Evolutionary conservation across 345 rosid genomes (phyloP).

Genomic region (Nephelium lappaceum): DNA sequence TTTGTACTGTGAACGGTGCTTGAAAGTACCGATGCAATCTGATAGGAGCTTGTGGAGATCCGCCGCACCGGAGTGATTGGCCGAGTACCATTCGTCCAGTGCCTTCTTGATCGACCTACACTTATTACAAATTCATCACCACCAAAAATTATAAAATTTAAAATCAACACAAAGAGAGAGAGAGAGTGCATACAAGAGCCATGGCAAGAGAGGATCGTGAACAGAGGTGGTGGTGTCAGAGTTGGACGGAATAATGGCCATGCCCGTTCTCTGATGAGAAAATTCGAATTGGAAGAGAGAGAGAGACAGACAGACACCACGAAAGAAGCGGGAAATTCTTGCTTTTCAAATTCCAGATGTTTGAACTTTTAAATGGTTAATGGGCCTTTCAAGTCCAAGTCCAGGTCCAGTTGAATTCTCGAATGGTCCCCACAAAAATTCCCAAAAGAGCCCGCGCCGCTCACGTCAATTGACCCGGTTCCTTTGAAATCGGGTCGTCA

Average conservation of each 20-base stretch:
- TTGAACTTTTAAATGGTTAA: neutral
- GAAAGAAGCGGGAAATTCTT: constrained; percentile 19
- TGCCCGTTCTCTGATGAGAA: constrained; percentile 19
- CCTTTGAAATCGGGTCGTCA: neutral
- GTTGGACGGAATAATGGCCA: constrained; percentile 25
- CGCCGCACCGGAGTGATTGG: constrained; percentile 24
- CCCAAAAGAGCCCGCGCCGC: neutral
- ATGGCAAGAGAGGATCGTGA: constrained; percentile 58
- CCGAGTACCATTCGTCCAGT: constrained; percentile 44
- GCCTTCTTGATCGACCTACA: constrained; percentile 58
- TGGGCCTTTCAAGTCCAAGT: neutral
- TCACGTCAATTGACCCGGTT: neutral
- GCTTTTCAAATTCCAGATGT: constrained; percentile 26
- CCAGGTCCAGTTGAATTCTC: neutral
- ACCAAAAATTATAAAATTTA: neutral
- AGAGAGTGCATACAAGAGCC: constrained; percentile 45
- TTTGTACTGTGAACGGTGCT: constrained; percentile 56
- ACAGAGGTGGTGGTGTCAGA: constrained; percentile 20
- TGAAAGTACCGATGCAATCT: constrained; percentile 58
- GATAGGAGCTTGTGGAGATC: constrained; percentile 51
- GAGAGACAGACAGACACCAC: constrained; percentile 5
- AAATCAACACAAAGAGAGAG: neutral
- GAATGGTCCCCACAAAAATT: neutral
- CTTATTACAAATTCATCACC: constrained; percentile 3
- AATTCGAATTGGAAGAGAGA: neutral